These are phyloP conservation scores for Crucihimalaya himalaica DNA, from an alignment of 345 rosid species.

Conservation along the genomic window DNA sequence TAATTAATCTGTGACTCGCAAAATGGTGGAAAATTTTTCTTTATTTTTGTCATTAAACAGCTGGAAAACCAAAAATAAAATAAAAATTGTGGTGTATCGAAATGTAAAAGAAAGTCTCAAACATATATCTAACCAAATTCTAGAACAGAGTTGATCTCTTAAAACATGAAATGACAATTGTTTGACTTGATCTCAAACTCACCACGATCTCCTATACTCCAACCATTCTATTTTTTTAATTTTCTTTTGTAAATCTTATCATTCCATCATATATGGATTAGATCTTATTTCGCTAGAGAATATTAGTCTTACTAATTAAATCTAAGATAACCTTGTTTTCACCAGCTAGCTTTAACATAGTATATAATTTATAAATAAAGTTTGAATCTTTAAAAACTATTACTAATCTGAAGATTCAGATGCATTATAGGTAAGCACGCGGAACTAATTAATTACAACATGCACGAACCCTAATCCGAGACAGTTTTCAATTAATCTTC, in stretches of 20 bases:
- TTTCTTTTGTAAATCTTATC: neutral
- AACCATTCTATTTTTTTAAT: neutral
- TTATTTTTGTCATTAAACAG: too few species aligned
- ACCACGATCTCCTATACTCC: slow-evolving; percentile 26
- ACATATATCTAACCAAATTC: neutral
- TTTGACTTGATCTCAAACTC: slow-evolving; percentile 27
- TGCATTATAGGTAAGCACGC: slow-evolving; percentile 46
- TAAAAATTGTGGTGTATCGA: neutral
- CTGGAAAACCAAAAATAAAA: too few species aligned
- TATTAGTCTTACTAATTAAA: slow-evolving; percentile 14
- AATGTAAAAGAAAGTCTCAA: neutral
- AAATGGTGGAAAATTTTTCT: neutral
- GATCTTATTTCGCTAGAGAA: slow-evolving; percentile 21
- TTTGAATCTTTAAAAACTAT: slow-evolving; percentile 25
- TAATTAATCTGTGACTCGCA: neutral
- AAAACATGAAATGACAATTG: slow-evolving; percentile 9
- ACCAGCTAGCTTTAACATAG: slow-evolving; percentile 29
- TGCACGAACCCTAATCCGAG: slow-evolving; percentile 46
- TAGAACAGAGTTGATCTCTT: neutral
- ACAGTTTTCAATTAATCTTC: slow-evolving; percentile 37
- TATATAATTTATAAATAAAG: neutral
- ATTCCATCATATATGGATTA: slow-evolving; percentile 16
- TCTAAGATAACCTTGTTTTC: slow-evolving; percentile 16
- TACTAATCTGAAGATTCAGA: slow-evolving; percentile 40
- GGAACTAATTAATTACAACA: slow-evolving; percentile 37